These are phyloP conservation scores for Agaricus blazei DNA, from an alignment of 768 basidiomycete species.

Conservation along the genomic window DNA sequence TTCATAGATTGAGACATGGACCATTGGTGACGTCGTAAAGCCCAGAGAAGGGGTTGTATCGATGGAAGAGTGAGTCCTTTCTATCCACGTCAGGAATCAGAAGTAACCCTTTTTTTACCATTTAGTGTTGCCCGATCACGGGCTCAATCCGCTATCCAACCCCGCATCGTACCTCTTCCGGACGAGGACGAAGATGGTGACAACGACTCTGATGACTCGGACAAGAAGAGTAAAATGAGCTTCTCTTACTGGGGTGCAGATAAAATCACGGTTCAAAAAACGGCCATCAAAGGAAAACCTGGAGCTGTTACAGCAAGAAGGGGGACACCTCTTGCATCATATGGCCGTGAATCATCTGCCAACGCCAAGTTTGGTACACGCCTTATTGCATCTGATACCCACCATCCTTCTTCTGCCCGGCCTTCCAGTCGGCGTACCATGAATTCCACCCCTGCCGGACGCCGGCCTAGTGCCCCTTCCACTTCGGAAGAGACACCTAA, in stretches of 20 bases:
- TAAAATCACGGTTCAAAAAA: slow-evolving; percentile 83
- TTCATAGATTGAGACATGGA: slow-evolving; percentile 80
- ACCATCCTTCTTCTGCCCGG: slow-evolving; percentile 41
- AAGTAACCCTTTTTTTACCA: neutral
- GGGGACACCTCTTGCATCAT: slow-evolving; percentile 45
- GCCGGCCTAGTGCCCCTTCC: slow-evolving; percentile 21
- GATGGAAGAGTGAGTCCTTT: slow-evolving; percentile 79
- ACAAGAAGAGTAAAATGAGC: slow-evolving; percentile 90
- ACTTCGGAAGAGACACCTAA: slow-evolving; percentile 59
- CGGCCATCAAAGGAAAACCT: slow-evolving; percentile 48
- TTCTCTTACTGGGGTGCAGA: slow-evolving; percentile 94
- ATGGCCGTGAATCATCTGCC: slow-evolving; percentile 77
- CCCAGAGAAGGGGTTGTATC: slow-evolving; percentile 78
- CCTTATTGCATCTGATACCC: slow-evolving; percentile 51
- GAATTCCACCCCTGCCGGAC: slow-evolving; percentile 40
- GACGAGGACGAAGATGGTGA: slow-evolving; percentile 54
- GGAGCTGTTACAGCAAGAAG: slow-evolving; percentile 33
- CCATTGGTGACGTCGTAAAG: slow-evolving; percentile 69
- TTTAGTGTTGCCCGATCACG: slow-evolving; percentile 68
- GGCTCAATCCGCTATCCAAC: slow-evolving; percentile 51
- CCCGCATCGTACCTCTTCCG: slow-evolving; percentile 64
- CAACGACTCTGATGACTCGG: slow-evolving; percentile 76
- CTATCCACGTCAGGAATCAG: neutral
- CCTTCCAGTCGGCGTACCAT: slow-evolving; percentile 61
- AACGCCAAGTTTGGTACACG: slow-evolving; percentile 92